A percentile compares a stretch with the other conserved stretches of the same genome.
Conservation (phyloP, 176 grass and related monocot genomes). For the Eragrostis nindensis region DNA sequence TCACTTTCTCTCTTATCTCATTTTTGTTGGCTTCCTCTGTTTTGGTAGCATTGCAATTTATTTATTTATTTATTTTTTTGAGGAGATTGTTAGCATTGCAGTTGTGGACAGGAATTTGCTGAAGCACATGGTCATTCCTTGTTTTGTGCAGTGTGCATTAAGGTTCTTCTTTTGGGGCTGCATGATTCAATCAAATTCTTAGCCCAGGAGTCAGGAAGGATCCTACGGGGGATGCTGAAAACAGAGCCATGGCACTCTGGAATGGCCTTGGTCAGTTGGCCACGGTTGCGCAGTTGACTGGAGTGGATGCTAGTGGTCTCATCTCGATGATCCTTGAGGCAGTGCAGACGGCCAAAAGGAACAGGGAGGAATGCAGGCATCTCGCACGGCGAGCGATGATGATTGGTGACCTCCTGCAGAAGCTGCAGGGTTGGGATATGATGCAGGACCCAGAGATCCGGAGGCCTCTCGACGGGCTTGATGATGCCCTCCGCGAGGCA, state of each 20-base stretch:
- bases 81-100: no score
- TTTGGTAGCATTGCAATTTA: neutral
- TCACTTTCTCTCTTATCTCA: neutral
- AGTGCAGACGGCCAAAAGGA: constrained; percentile 28
- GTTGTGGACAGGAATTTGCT: neutral
- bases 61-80: no score
- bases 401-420: constrained; percentile 46
- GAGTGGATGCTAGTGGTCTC: constrained; percentile 48
- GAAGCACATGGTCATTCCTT: neutral
- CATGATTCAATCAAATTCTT: neutral
- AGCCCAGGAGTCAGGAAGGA: neutral
- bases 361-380: constrained; percentile 46
- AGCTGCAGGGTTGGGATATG: constrained; percentile 47
- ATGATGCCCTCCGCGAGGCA: constrained; percentile 37
- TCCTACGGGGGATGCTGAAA: neutral
- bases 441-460: constrained; percentile 52
- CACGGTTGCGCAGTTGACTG: constrained; percentile 48
- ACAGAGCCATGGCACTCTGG: constrained; percentile 49
- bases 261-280: constrained; percentile 44
- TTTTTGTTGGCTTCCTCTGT: neutral
- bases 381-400: constrained; percentile 39
- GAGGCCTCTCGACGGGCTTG: constrained; percentile 49
- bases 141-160: neutral
- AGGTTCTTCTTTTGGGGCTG: neutral
- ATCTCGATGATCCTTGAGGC: constrained; percentile 48